Evolutionary conservation across 1,284 basidiomycete genomes (phyloP).

Genomic region (Boletus semigastroideus): DNA sequence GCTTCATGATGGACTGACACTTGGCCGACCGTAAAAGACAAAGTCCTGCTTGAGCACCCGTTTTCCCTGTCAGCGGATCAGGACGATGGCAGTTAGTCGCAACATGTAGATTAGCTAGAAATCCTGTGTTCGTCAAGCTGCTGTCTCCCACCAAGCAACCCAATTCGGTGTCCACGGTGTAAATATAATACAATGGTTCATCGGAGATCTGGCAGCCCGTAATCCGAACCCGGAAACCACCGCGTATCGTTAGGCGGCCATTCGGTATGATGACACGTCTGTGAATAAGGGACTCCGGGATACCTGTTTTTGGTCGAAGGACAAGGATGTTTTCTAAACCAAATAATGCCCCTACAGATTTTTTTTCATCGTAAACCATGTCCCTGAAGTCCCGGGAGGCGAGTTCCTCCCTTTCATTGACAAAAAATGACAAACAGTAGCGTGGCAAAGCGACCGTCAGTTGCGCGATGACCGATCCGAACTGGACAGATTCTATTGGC

Average conservation of each 20-base stretch:
- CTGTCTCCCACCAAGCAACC: constrained; percentile 35
- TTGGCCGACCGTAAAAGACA: not conserved
- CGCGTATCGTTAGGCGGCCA: too few relatives aligned
- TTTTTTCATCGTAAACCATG: not conserved
- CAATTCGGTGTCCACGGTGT: constrained; percentile 39
- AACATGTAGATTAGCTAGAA: constrained; percentile 43
- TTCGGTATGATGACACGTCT: not conserved
- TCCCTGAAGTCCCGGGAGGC: not conserved
- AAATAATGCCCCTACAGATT: not conserved
- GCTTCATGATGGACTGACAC: constrained; percentile 38
- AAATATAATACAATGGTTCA: not conserved
- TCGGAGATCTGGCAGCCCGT: too few relatives aligned
- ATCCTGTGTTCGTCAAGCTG: constrained; percentile 35
- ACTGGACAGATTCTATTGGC: too few relatives aligned
- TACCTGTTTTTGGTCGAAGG: not conserved
- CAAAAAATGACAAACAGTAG: not conserved
- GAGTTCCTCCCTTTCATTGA: not conserved
- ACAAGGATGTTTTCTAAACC: not conserved
- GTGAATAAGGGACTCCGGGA: not conserved
- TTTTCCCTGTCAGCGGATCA: constrained; percentile 44
- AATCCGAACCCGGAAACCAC: too few relatives aligned
- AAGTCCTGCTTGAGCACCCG: constrained; percentile 47
- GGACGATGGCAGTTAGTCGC: constrained; percentile 37
- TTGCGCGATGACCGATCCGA: too few relatives aligned
- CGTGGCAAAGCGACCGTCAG: constrained; percentile 39